phyloP scores from a whole-genome alignment of 768 basidiomycete species.

The Mycena floridula region DNA sequence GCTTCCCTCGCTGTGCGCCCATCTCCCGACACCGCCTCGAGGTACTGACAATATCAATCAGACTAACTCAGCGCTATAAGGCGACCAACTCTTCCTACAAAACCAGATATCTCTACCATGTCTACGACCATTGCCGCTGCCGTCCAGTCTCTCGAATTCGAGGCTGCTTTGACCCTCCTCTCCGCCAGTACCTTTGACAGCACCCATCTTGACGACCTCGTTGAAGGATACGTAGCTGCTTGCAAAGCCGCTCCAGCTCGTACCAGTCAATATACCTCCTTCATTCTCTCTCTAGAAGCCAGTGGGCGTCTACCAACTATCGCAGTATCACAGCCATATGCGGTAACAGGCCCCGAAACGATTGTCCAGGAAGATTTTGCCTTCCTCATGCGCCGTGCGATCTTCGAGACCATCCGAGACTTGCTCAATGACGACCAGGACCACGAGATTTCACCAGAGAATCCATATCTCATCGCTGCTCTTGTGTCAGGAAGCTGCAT shows the following conservation, averaged over 20 bases:
- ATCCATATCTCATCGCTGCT: not conserved
- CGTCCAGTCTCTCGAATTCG: too few species aligned
- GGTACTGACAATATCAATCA: too few species aligned
- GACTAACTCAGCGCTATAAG: too few species aligned
- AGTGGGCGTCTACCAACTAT: not conserved
- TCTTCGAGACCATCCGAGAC: not conserved
- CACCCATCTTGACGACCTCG: too few species aligned
- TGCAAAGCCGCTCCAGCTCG: not conserved
- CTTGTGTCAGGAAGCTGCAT: not conserved
- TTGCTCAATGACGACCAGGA: not conserved
- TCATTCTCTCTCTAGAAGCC: not conserved
- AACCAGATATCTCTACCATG: too few species aligned
- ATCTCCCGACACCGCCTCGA: too few species aligned
- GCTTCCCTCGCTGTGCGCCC: too few species aligned
- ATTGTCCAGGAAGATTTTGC: not conserved
- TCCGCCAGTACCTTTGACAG: too few species aligned
- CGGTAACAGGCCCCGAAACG: not conserved
- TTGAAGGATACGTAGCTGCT: not conserved
- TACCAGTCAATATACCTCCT: not conserved
- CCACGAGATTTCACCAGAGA: not conserved
- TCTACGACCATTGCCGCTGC: too few species aligned
- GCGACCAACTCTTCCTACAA: too few species aligned
- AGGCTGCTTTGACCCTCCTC: too few species aligned
- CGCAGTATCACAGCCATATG: not conserved
- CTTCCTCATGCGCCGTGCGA: not conserved